A percentile compares a stretch with the other conserved stretches of the same genome.
These are phyloP conservation scores for Asterophora lycoperdoides DNA, from an alignment of 768 basidiomycete species.

Conservation along the genomic window DNA sequence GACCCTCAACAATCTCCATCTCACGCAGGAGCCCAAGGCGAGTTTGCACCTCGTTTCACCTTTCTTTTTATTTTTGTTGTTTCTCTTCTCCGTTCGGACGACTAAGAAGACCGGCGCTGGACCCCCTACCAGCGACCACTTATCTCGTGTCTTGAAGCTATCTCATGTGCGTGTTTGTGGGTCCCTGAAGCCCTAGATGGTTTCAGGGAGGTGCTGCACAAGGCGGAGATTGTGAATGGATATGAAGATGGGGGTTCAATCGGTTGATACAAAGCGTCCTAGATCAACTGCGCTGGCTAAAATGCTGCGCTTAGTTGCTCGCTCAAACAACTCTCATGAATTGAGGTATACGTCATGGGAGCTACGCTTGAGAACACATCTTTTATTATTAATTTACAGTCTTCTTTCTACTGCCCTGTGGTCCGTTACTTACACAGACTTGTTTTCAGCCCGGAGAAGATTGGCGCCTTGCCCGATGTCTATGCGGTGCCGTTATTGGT, in stretches of 20 bases:
- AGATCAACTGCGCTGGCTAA: conserved; percentile 43
- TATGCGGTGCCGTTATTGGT: conserved; percentile 82
- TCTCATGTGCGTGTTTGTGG: conserved; percentile 10
- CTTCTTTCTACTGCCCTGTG: conserved; percentile 11
- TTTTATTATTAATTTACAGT: conserved; percentile 13
- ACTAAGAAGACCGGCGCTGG: conserved; percentile 92
- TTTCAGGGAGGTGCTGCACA: conserved; percentile 34
- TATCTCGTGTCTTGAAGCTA: conserved; percentile 22
- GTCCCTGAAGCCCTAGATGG: conserved; percentile 55
- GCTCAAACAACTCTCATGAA: conserved; percentile 85
- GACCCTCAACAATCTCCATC: conserved; percentile 47
- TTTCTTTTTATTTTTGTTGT: conserved; percentile 7
- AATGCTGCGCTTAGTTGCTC: conserved; percentile 36
- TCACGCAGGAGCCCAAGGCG: conserved; percentile 49
- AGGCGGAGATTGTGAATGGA: conserved; percentile 20
- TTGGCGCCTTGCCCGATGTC: conserved; percentile 65
- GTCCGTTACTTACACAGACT: conserved; percentile 6
- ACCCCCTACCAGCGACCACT: conserved; percentile 56
- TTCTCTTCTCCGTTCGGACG: conserved; percentile 46
- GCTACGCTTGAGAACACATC: conserved; percentile 90
- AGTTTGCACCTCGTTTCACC: conserved; percentile 29
- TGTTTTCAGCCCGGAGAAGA: conserved; percentile 49
- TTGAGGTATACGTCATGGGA: conserved; percentile 65
- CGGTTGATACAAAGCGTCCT: conserved; percentile 97
- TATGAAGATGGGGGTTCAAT: conserved; percentile 33